Percentiles rank a stretch among this genome's conserved stretches.
Conservation (phyloP, 257 asterid species). For the Pogostemon cablin region DNA sequence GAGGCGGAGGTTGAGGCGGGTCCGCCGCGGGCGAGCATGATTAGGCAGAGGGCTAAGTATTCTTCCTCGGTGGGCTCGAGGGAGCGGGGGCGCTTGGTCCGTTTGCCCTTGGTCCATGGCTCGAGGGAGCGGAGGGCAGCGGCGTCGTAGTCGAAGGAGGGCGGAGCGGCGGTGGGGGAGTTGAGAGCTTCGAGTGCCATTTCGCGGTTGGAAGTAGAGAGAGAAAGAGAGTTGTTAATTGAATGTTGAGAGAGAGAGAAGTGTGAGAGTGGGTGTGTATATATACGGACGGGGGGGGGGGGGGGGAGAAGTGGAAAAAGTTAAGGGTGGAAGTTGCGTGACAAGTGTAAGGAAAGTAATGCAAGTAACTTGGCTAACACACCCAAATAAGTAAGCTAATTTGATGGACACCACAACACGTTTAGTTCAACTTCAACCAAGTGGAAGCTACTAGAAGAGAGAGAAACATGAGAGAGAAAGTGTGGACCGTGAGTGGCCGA, state of each 20-base stretch:
- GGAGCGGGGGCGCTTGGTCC: constrained; percentile 50
- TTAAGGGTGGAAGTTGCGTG: constrained; percentile 67
- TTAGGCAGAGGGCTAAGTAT: constrained; percentile 58
- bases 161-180: constrained; percentile 38
- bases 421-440: constrained; percentile 34
- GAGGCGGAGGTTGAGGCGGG: constrained; percentile 27
- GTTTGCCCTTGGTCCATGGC: constrained; percentile 55
- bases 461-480: neutral
- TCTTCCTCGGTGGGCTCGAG: constrained; percentile 44
- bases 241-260: constrained; percentile 19
- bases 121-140: constrained; percentile 33
- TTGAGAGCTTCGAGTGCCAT: constrained; percentile 57
- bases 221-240: neutral
- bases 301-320: neutral
- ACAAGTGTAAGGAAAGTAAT: constrained; percentile 53
- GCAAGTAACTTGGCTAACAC: constrained; percentile 41
- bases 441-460: constrained; percentile 32
- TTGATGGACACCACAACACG: neutral
- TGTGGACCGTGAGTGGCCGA: constrained; percentile 32
- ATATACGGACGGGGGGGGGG: constrained; percentile 3
- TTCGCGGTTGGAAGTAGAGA: neutral
- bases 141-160: constrained; percentile 39
- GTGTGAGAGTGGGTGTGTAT: neutral
- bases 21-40: constrained; percentile 65
- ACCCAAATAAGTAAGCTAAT: neutral